phyloP scores from a whole-genome alignment of 768 basidiomycete species.

The Amanita molliuscula region DNA sequence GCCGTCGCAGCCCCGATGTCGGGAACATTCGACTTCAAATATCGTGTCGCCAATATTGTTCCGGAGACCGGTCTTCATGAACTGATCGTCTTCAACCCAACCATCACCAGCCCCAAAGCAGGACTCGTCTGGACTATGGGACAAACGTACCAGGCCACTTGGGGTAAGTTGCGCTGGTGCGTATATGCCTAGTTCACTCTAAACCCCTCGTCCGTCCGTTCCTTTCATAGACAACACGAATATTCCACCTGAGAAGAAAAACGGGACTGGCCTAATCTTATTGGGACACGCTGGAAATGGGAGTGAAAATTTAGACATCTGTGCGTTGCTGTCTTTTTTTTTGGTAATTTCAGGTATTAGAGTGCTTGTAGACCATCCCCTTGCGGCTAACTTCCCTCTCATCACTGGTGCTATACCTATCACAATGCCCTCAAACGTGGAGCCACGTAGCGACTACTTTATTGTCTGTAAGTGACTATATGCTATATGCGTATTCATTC shows the following conservation, averaged over 20 bases:
- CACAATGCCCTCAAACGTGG: conserved; percentile 9
- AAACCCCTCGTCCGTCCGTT: too few relatives aligned
- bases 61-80: neutral
- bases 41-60: neutral
- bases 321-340: conserved; percentile 19
- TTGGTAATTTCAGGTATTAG: neutral
- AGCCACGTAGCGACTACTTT: conserved; percentile 15
- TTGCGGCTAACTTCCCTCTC: conserved; percentile 17
- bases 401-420: conserved; percentile 10
- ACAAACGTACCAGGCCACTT: conserved; percentile 23
- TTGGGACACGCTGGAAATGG: conserved; percentile 25
- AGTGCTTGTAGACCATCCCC: conserved; percentile 13
- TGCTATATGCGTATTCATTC: neutral
- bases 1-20: neutral
- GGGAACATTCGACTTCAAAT: neutral
- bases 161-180: conserved; percentile 17
- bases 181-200: neutral
- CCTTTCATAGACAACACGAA: conserved; percentile 12
- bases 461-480: conserved; percentile 15
- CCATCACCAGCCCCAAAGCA: conserved; percentile 24
- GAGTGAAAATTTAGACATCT: conserved; percentile 37
- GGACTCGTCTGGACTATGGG: conserved; percentile 23
- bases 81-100: conserved; percentile 24
- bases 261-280: conserved; percentile 26
- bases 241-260: conserved; percentile 25